These are phyloP conservation scores for Barnettozyma sp. DNA, from an alignment of 805 yeast genomes.

Conservation along the genomic window DNA sequence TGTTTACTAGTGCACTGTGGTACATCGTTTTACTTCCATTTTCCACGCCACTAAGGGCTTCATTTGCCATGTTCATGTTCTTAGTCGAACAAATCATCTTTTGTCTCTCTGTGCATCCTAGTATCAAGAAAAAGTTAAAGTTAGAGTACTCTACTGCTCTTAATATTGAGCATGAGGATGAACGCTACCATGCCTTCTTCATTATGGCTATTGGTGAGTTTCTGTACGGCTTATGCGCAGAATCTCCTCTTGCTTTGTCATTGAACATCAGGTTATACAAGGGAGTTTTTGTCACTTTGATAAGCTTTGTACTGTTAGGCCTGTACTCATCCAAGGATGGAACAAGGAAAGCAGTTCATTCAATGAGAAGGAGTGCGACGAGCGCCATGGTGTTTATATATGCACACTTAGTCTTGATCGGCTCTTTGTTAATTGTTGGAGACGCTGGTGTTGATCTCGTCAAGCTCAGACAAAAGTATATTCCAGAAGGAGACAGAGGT, in stretches of 20 bases:
- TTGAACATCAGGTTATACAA: slow-evolving; percentile 35
- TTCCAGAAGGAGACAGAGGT: slow-evolving; percentile 30
- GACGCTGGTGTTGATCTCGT: slow-evolving; percentile 51
- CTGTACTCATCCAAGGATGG: slow-evolving; percentile 52
- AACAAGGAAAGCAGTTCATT: slow-evolving; percentile 41
- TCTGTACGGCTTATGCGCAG: slow-evolving; percentile 45
- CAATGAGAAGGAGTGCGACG: slow-evolving; percentile 40
- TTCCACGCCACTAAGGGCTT: slow-evolving; percentile 38
- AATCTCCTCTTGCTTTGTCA: slow-evolving; percentile 41
- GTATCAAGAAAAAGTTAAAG: slow-evolving; percentile 35
- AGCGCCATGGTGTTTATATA: slow-evolving; percentile 42
- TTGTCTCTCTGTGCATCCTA: slow-evolving; percentile 39
- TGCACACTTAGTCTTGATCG: slow-evolving; percentile 45
- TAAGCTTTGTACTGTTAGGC: slow-evolving; percentile 45
- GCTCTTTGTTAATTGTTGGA: slow-evolving; percentile 46
- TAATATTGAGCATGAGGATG: slow-evolving; percentile 62
- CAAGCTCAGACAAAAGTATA: slow-evolving; percentile 24
- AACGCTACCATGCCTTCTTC: slow-evolving; percentile 49
- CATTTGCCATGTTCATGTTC: slow-evolving; percentile 35
- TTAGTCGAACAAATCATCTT: slow-evolving; percentile 36
- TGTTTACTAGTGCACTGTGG: slow-evolving; percentile 39
- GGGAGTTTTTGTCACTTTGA: slow-evolving; percentile 40
- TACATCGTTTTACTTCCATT: slow-evolving; percentile 43
- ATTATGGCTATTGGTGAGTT: slow-evolving; percentile 64
- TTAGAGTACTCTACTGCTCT: slow-evolving; percentile 49